Conservation (phyloP, 106 monocot genomes). For the Cymbidium sinense region DNA sequence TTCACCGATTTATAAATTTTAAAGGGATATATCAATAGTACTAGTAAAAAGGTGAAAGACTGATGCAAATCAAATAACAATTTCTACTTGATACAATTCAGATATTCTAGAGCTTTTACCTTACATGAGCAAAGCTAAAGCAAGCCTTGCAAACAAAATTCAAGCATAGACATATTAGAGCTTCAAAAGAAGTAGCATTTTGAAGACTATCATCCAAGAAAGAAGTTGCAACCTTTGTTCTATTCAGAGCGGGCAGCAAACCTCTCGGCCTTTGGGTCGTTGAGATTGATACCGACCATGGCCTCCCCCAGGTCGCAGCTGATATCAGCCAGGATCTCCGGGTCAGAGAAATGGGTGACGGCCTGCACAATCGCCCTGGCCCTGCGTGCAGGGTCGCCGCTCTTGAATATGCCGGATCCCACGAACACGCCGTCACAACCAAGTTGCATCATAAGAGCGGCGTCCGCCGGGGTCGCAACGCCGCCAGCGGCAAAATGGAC, state of each 20-base stretch:
- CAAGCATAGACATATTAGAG: neutral
- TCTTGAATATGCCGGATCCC: conserved; percentile 46
- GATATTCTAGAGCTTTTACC: neutral
- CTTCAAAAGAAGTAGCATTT: neutral
- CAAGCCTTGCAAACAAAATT: neutral
- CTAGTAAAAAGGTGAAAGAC: no score
- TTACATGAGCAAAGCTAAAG: neutral
- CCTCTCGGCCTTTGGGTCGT: conserved; percentile 46
- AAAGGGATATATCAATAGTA: no score
- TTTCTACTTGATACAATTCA: neutral
- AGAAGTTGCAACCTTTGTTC: neutral
- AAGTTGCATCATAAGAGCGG: conserved; percentile 52
- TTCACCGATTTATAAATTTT: no score
- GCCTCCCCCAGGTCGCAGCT: conserved; percentile 47
- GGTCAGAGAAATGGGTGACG: conserved; percentile 41
- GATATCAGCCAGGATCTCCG: conserved; percentile 39
- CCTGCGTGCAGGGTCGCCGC: conserved; percentile 34
- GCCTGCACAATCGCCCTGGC: conserved; percentile 47
- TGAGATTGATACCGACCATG: conserved; percentile 51
- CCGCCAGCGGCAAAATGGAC: conserved; percentile 48
- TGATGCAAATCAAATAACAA: no score
- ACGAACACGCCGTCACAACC: conserved; percentile 54
- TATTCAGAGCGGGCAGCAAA: conserved; percentile 44
- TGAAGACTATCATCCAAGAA: neutral
- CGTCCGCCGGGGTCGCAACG: conserved; percentile 42